Conservation (phyloP, 345 rosid genomes). For the Eucalyptus fibrosa region DNA sequence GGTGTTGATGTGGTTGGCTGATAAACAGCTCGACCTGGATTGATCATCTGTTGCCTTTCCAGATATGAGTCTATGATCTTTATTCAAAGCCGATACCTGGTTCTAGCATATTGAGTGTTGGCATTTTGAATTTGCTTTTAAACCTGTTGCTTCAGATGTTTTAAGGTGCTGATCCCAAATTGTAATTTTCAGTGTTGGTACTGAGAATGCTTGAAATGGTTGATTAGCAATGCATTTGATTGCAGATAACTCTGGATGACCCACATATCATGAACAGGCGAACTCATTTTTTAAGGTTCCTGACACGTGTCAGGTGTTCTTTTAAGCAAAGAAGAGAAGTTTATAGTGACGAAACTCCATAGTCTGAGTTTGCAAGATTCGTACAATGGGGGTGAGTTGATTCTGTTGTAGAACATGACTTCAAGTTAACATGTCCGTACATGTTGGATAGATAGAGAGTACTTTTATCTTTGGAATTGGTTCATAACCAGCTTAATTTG, state of each 20-base stretch:
- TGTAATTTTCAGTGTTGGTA: background rate
- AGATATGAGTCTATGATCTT: background rate
- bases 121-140: background rate
- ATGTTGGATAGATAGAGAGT: background rate
- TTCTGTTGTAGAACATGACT: background rate
- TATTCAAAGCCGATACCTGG: background rate
- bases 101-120: background rate
- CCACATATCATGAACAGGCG: background rate
- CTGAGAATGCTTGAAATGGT: background rate
- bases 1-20: background rate
- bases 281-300: background rate
- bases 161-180: background rate
- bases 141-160: background rate
- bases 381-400: background rate
- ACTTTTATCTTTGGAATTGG: background rate
- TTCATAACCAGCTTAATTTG: background rate
- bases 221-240: background rate
- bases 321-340: background rate
- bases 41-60: background rate
- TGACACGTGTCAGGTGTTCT: background rate
- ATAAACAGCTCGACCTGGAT: background rate
- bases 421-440: background rate
- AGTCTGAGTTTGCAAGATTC: background rate
- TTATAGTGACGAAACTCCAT: background rate
- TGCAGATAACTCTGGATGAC: background rate